Evolutionary conservation across 768 basidiomycete genomes (phyloP).

Genomic region (Trametes punicea): DNA sequence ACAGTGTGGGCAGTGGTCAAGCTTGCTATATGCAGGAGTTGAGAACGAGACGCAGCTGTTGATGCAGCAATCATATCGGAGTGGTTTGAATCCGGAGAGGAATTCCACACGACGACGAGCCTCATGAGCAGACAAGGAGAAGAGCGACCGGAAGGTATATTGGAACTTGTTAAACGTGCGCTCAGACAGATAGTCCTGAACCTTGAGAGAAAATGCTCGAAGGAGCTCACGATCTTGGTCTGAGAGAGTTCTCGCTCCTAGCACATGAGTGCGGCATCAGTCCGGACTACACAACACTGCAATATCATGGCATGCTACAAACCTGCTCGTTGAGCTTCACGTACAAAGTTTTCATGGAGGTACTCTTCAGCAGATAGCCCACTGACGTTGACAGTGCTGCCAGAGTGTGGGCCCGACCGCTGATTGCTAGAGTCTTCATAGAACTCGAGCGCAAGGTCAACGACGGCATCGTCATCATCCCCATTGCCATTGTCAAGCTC

Average conservation of each 20-base stretch:
- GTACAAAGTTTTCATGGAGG: not conserved
- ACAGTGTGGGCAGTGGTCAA: slow-evolving; percentile 20
- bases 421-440: not conserved
- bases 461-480: not conserved
- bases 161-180: not conserved
- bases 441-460: not conserved
- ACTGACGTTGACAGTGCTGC: not conserved
- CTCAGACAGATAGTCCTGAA: not conserved
- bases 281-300: not conserved
- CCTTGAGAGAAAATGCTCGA: not conserved
- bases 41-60: slow-evolving; percentile 22
- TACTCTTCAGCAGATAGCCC: not conserved
- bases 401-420: not conserved
- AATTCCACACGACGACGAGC: not conserved
- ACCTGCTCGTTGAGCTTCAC: not conserved
- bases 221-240: not conserved
- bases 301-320: not conserved
- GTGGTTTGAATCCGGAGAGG: slow-evolving; percentile 17
- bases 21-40: slow-evolving; percentile 8
- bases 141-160: not conserved
- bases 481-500: not conserved
- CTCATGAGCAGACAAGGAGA: not conserved
- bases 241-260: not conserved
- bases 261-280: not conserved
- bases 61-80: slow-evolving; percentile 22